Evolutionary conservation across 2,329 filamentous ascomycete genomes (phyloP).

Genomic region (Truncatella angustata): DNA sequence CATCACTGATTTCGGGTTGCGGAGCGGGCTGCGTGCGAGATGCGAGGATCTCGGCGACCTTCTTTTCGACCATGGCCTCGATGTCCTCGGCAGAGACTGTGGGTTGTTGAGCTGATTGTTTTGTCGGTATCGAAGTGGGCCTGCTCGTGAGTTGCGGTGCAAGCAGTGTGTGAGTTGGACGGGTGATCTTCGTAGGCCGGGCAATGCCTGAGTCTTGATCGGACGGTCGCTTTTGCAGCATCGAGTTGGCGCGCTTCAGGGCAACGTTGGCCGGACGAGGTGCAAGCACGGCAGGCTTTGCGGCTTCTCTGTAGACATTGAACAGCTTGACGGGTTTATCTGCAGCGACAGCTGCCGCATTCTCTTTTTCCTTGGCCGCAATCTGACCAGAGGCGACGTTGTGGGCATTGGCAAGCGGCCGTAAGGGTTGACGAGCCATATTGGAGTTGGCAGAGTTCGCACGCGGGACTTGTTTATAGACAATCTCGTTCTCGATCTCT

Average conservation of each 20-base stretch:
- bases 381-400: constrained; percentile 66
- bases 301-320: constrained; percentile 78
- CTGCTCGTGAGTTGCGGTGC: constrained; percentile 15
- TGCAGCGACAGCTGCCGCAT: constrained; percentile 47
- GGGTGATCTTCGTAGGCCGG: constrained; percentile 49
- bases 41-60: constrained; percentile 85
- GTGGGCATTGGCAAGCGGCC: constrained; percentile 71
- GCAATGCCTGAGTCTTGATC: constrained; percentile 24
- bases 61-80: constrained; percentile 88
- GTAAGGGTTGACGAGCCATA: constrained; percentile 68
- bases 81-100: constrained; percentile 70
- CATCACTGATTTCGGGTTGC: constrained; percentile 63
- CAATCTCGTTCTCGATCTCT: constrained; percentile 92
- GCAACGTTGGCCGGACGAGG: constrained; percentile 16
- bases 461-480: constrained; percentile 73
- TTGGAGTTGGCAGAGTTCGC: constrained; percentile 37
- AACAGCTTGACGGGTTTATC: constrained; percentile 81
- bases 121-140: no score
- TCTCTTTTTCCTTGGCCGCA: constrained; percentile 43
- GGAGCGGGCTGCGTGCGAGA: constrained; percentile 61
- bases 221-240: constrained; percentile 40
- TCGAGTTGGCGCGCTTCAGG: constrained; percentile 21
- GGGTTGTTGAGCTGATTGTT: constrained; percentile 16
- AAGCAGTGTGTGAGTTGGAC: constrained; percentile 28
- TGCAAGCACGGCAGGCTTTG: constrained; percentile 38